phyloP scores from a whole-genome alignment of 148 eudicot genomes.

The Silene latifolia region DNA sequence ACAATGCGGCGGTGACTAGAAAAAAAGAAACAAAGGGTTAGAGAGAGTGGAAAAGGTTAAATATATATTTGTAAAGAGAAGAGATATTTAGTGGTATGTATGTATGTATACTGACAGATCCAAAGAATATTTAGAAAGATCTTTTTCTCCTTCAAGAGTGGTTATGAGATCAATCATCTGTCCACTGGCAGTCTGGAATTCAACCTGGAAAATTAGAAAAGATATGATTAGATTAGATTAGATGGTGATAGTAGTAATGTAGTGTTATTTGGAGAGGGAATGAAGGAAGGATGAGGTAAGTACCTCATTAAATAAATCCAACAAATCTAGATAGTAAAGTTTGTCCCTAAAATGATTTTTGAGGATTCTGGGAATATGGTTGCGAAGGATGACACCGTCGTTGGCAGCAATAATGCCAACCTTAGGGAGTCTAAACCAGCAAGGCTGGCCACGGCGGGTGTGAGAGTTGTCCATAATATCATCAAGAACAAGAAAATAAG shows the following conservation, averaged over 20 bases:
- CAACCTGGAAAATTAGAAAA: slow-evolving; percentile 44
- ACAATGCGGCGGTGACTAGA: slow-evolving; percentile 94
- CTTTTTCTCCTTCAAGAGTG: slow-evolving; percentile 86
- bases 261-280: neutral
- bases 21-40: slow-evolving; percentile 15
- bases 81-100: neutral
- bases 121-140: slow-evolving; percentile 77
- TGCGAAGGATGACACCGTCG: slow-evolving; percentile 84
- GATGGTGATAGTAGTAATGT: neutral
- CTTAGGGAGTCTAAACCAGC: slow-evolving; percentile 89
- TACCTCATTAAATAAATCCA: slow-evolving; percentile 97
- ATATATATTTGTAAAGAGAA: neutral
- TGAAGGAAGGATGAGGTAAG: neutral
- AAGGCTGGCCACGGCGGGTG: slow-evolving; percentile 86
- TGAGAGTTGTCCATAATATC: slow-evolving; percentile 86
- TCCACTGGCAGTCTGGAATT: slow-evolving; percentile 90
- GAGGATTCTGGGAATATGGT: slow-evolving; percentile 83
- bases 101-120: slow-evolving; percentile 50
- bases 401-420: slow-evolving; percentile 94
- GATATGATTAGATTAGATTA: neutral
- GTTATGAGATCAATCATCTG: slow-evolving; percentile 98
- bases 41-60: neutral
- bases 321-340: slow-evolving; percentile 79
- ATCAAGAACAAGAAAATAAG: slow-evolving; percentile 85
- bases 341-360: slow-evolving; percentile 77